phyloP scores from a whole-genome alignment of 164 flowering plant species.

The Stephania cephalantha region DNA sequence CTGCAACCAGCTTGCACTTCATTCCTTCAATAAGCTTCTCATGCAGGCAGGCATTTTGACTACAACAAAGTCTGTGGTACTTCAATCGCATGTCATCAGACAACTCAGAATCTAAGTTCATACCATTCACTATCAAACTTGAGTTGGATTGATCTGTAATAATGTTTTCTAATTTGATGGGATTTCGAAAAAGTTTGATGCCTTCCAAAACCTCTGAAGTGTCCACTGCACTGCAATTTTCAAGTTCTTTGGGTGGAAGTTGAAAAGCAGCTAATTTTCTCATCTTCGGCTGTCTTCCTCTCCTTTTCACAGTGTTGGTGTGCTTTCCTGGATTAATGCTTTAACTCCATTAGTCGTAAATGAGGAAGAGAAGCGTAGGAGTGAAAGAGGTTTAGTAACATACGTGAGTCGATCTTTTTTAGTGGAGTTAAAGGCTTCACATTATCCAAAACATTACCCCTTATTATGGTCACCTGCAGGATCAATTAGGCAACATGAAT shows the following conservation, averaged over 20 bases:
- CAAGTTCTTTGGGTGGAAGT: not conserved
- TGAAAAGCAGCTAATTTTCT: slow-evolving; percentile 13
- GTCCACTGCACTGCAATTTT: slow-evolving; percentile 20
- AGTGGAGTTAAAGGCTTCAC: not conserved
- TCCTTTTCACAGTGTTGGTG: not conserved
- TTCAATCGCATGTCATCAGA: slow-evolving; percentile 18
- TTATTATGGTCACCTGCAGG: slow-evolving; percentile 6
- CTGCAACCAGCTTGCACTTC: slow-evolving; percentile 24
- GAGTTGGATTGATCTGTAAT: slow-evolving; percentile 21
- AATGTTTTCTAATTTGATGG: slow-evolving; percentile 18
- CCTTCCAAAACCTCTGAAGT: slow-evolving; percentile 27
- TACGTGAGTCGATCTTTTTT: not conserved
- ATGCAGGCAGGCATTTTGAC: slow-evolving; percentile 31
- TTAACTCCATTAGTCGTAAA: not conserved
- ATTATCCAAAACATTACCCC: not conserved
- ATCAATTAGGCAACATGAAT: not conserved
- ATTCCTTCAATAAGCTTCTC: slow-evolving; percentile 23
- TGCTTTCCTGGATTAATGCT: slow-evolving; percentile 5
- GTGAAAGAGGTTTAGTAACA: not conserved
- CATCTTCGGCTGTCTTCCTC: slow-evolving; percentile 18
- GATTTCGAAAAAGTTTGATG: slow-evolving; percentile 12
- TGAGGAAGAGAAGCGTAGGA: not conserved
- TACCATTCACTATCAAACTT: slow-evolving; percentile 23
- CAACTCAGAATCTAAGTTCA: slow-evolving; percentile 29
- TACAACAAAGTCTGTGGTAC: slow-evolving; percentile 38